These are phyloP conservation scores for Lactarius tabidus DNA, from an alignment of 768 basidiomycete species.

Conservation along the genomic window DNA sequence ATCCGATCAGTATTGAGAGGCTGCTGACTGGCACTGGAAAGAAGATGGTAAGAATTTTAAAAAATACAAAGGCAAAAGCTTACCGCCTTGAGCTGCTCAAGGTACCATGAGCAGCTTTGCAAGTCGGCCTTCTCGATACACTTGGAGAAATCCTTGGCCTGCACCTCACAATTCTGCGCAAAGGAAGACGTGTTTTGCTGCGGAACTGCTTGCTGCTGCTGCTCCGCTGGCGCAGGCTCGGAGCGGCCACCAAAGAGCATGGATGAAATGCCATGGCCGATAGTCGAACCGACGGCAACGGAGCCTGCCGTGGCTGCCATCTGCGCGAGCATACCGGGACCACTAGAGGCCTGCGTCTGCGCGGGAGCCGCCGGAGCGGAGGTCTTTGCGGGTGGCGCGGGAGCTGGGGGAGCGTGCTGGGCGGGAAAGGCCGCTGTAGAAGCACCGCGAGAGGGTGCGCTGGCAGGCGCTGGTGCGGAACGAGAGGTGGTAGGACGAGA, in stretches of 20 bases:
- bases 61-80: slow-evolving; percentile 32
- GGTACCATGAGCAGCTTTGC: slow-evolving; percentile 78
- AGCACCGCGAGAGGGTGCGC: slow-evolving; percentile 38
- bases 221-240: slow-evolving; percentile 41
- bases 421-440: slow-evolving; percentile 25
- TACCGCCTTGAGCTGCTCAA: slow-evolving; percentile 85
- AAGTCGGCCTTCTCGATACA: slow-evolving; percentile 82
- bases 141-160: slow-evolving; percentile 84
- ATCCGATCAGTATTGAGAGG: slow-evolving; percentile 26
- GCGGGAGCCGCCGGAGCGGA: slow-evolving; percentile 24
- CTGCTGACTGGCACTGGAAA: slow-evolving; percentile 24
- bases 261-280: slow-evolving; percentile 85
- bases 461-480: slow-evolving; percentile 40
- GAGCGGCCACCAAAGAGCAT: slow-evolving; percentile 81
- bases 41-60: not conserved
- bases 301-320: slow-evolving; percentile 92
- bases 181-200: slow-evolving; percentile 44
- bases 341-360: slow-evolving; percentile 31
- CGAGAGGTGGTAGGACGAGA: slow-evolving; percentile 52
- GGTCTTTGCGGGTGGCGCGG: slow-evolving; percentile 31
- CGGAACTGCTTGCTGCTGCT: slow-evolving; percentile 45
- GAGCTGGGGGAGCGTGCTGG: slow-evolving; percentile 39
- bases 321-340: slow-evolving; percentile 73
- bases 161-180: slow-evolving; percentile 62
- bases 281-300: slow-evolving; percentile 81